Evolutionary conservation across 2,329 filamentous ascomycete species (phyloP).

Genomic region (Tolypocladium guangdongense): DNA sequence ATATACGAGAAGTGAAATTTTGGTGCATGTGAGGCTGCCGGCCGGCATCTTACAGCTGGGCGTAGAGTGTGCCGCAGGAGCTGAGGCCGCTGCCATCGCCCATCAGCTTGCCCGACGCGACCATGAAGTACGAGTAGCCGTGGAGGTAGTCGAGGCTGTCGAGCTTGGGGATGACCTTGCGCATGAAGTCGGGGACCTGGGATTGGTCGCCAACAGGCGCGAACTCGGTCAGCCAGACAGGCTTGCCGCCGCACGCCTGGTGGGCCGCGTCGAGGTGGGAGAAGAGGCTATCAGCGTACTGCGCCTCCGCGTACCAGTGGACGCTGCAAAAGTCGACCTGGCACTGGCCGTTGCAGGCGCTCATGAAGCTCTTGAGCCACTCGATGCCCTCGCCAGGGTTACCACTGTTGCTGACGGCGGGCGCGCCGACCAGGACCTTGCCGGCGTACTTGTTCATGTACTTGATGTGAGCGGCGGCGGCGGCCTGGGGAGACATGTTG

Average conservation of each 20-base stretch:
- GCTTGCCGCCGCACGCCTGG: constrained; percentile 33
- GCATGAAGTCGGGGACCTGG: constrained; percentile 36
- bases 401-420: constrained; percentile 51
- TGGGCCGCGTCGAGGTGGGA: constrained; percentile 38
- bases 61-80: constrained; percentile 38
- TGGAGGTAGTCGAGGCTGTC: constrained; percentile 40
- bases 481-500: constrained; percentile 40
- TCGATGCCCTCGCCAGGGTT: constrained; percentile 36
- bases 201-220: constrained; percentile 36
- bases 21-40: neutral
- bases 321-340: constrained; percentile 48
- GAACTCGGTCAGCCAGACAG: constrained; percentile 57
- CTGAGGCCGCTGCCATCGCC: constrained; percentile 27
- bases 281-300: constrained; percentile 40
- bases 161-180: constrained; percentile 34
- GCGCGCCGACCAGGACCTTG: constrained; percentile 43
- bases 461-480: constrained; percentile 41
- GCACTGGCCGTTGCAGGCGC: constrained; percentile 39
- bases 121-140: constrained; percentile 49
- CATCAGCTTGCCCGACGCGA: constrained; percentile 10
- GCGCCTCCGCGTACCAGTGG: constrained; percentile 51
- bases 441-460: constrained; percentile 45
- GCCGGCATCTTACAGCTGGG: constrained; percentile 20
- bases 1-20: constrained; percentile 25
- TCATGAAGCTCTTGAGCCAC: constrained; percentile 45